These are phyloP conservation scores for Xylariomycetidae sp. DNA, from an alignment of 2,329 filamentous ascomycete species.

Conservation along the genomic window DNA sequence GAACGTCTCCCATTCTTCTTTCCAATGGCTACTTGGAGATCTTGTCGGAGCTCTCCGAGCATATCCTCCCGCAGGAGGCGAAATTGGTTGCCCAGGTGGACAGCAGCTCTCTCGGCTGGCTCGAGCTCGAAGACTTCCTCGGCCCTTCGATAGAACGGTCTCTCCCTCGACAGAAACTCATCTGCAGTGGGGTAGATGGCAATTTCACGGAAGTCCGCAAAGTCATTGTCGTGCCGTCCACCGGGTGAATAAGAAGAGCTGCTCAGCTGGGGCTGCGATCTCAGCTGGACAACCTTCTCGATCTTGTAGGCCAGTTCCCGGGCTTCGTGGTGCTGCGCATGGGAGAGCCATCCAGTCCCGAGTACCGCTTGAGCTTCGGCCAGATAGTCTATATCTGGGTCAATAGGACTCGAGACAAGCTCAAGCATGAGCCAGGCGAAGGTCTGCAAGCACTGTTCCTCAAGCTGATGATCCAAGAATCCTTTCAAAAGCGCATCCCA, in stretches of 20 bases:
- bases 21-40: constrained; percentile 32
- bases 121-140: constrained; percentile 41
- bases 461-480: constrained; percentile 25
- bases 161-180: constrained; percentile 51
- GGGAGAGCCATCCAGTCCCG: no score
- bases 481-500: constrained; percentile 44
- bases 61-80: constrained; percentile 68
- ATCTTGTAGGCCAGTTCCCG: constrained; percentile 31
- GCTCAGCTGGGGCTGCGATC: constrained; percentile 11
- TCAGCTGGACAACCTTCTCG: constrained; percentile 31
- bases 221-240: constrained; percentile 71
- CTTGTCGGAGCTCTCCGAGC: constrained; percentile 59
- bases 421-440: no score
- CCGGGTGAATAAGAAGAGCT: constrained; percentile 38
- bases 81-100: constrained; percentile 67
- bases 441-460: no score
- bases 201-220: constrained; percentile 54
- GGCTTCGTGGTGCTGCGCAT: constrained; percentile 17
- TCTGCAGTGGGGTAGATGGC: constrained; percentile 61
- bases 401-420: no score
- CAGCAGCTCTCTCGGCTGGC: constrained; percentile 31
- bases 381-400: no score
- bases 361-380: no score
- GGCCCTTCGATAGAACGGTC: constrained; percentile 50
- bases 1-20: constrained; percentile 41